phyloP scores from a whole-genome alignment of 1,139 yeast species.

The Nakaseomyces bracarensis region DNA sequence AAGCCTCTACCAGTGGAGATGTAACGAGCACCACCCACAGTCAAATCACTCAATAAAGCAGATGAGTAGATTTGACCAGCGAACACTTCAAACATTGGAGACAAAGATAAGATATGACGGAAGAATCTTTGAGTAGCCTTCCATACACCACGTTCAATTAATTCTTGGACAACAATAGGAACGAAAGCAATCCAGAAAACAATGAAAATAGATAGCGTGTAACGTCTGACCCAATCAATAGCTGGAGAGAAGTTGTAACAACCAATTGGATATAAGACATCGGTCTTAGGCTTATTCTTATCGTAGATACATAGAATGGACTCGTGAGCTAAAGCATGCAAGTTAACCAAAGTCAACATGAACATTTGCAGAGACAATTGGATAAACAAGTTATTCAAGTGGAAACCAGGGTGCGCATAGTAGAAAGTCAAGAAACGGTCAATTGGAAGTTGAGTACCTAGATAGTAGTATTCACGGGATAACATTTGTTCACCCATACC shows the following conservation, averaged over 20 bases:
- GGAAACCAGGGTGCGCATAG: constrained; percentile 99
- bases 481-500: constrained; percentile 99
- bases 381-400: constrained; percentile 90
- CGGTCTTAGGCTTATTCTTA: constrained; percentile 78
- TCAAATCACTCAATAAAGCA: constrained; percentile 80
- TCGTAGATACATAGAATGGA: constrained; percentile 78
- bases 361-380: constrained; percentile 89
- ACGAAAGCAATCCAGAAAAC: constrained; percentile 96
- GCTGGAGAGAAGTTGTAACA: constrained; percentile 91
- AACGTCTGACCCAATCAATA: constrained; percentile 95
- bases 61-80: constrained; percentile 96
- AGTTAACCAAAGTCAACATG: constrained; percentile 83
- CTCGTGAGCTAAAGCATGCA: constrained; percentile 87
- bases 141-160: constrained; percentile 97
- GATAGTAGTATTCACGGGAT: constrained; percentile 94
- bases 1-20: constrained; percentile 99
- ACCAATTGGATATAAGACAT: constrained; percentile 77
- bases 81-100: constrained; percentile 97
- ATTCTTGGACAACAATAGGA: constrained; percentile 93
- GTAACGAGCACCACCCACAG: constrained; percentile 99
- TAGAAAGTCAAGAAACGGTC: constrained; percentile 96
- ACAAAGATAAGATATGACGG: constrained; percentile 81
- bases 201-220: constrained; percentile 93
- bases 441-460: constrained; percentile 94
- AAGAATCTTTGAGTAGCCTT: constrained; percentile 84